These are phyloP conservation scores for Yamadazyma phyllophila DNA, from an alignment of 805 yeast genomes.

Conservation along the genomic window DNA sequence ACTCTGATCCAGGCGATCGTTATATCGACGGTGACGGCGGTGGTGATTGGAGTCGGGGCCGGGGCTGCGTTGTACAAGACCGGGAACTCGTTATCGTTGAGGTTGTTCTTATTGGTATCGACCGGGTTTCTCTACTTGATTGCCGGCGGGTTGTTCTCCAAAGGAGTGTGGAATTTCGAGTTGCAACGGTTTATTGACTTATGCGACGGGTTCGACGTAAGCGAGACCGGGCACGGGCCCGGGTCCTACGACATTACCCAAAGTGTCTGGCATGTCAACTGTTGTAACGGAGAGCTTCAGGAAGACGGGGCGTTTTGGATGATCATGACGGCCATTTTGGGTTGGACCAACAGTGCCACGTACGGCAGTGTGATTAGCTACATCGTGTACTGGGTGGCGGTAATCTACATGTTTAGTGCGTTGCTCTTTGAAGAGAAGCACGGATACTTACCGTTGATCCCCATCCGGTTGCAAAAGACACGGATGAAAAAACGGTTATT, in stretches of 20 bases:
- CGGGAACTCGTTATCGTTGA: conserved; percentile 76
- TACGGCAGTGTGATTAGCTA: conserved; percentile 81
- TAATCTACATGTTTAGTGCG: conserved; percentile 44
- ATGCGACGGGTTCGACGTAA: conserved; percentile 80
- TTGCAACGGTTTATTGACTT: conserved; percentile 68
- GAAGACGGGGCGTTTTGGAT: conserved; percentile 79
- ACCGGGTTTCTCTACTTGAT: conserved; percentile 81
- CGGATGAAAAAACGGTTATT: conserved; percentile 42
- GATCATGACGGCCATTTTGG: conserved; percentile 82
- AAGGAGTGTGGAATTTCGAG: conserved; percentile 90
- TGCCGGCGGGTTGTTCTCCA: conserved; percentile 81
- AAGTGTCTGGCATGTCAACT: conserved; percentile 92
- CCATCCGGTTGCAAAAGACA: conserved; percentile 58
- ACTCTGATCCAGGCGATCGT: conserved; percentile 52
- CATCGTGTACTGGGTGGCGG: conserved; percentile 63
- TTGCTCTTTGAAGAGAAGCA: conserved; percentile 49
- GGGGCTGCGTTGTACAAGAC: conserved; percentile 71
- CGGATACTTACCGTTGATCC: conserved; percentile 62
- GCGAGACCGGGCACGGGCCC: conserved; percentile 89
- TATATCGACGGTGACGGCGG: conserved; percentile 53
- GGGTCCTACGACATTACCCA: conserved; percentile 81
- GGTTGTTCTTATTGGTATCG: conserved; percentile 67
- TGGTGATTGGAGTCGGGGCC: conserved; percentile 55
- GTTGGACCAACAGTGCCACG: conserved; percentile 95
- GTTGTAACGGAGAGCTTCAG: conserved; percentile 82